These are phyloP conservation scores for Leccinellum albellum DNA, from an alignment of 768 basidiomycete species.

Conservation along the genomic window DNA sequence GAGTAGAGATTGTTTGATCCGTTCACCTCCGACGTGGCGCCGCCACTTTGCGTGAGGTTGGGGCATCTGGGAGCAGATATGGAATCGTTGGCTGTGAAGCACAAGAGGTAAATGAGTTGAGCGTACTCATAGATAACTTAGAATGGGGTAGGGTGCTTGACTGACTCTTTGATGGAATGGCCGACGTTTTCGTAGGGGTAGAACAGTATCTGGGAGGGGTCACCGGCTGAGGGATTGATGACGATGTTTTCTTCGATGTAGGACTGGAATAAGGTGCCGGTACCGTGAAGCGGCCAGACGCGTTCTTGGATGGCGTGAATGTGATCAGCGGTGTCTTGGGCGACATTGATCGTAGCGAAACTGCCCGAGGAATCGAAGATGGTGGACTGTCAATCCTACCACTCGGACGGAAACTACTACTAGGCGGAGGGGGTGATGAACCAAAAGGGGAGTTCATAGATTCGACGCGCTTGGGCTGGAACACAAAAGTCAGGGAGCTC, in stretches of 20 bases:
- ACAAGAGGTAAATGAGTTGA: constrained; percentile 46
- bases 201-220: constrained; percentile 34
- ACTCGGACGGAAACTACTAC: constrained; percentile 6
- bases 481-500: constrained; percentile 18
- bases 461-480: constrained; percentile 2
- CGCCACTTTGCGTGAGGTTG: constrained; percentile 26
- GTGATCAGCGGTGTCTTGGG: constrained; percentile 24
- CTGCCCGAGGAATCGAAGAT: constrained; percentile 50
- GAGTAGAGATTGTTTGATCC: constrained; percentile 19
- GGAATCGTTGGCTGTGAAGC: constrained; percentile 32
- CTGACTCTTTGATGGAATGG: constrained; percentile 25
- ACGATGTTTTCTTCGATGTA: constrained; percentile 51
- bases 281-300: constrained; percentile 26
- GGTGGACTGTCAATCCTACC: constrained; percentile 33
- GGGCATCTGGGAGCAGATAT: constrained; percentile 38
- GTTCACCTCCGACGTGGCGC: constrained; percentile 29
- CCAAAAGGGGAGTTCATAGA: constrained; percentile 5
- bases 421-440: constrained; percentile 9
- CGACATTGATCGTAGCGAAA: constrained; percentile 35
- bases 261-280: constrained; percentile 35
- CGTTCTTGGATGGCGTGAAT: constrained; percentile 34
- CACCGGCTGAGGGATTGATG: constrained; percentile 62
- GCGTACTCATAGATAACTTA: constrained; percentile 52
- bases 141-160: constrained; percentile 40
- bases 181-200: constrained; percentile 35